Base-by-base conservation (phyloP, 2,329 filamentous ascomycete genomes). In the Apiospora aurea region DNA sequence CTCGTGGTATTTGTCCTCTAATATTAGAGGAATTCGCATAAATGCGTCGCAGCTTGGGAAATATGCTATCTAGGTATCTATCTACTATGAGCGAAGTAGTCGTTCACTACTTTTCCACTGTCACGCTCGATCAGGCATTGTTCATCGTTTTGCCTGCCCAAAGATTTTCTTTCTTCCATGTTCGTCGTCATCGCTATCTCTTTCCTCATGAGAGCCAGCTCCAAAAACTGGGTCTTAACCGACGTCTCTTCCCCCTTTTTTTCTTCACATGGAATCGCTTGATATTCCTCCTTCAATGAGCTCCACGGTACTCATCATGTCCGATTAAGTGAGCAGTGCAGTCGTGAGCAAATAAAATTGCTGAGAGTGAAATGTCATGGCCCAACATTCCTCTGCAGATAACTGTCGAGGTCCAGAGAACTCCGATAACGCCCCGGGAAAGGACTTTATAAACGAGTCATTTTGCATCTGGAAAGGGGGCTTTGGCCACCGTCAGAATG, bases 31-130 rank as follows among this genome's bases (percentile, higher is more conserved):
- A 64, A 5, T 21, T 64, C 34, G 57, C 57, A 64, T 64, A 64
- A 64, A 41, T 64, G 57, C 57, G 34, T 41, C 57, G 34, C 57
- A 29, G 66, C 68, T 69, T 69, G 68, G 38, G 68, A 57, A 69
- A 69, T 69, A 69, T 69, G 68, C 68, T 69, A 69, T 69, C 68
- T 69, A 69, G 68, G 68, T 69, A 69, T 69, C 68, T 69, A 69
- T 69, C 68, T 69, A 69, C 68, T 69, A 51, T 53, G 47, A 34
- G 68, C 57, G 18, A 64, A 64, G 57, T 34, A n/a, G 57, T 61
- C 7, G 41, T 2, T 64, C 29, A n/a, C 29, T n/a, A 41, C 57
- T 64, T 41, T 64, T 64, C 57, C 34, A 64, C 57, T 64, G 34
- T 24, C 34, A n/a, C 34, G 57, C 57, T 64, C 57, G 29, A 24